Evolutionary conservation across 176 grass and related monocot genomes (phyloP).

Genomic region (Oropetium thomaeum): DNA sequence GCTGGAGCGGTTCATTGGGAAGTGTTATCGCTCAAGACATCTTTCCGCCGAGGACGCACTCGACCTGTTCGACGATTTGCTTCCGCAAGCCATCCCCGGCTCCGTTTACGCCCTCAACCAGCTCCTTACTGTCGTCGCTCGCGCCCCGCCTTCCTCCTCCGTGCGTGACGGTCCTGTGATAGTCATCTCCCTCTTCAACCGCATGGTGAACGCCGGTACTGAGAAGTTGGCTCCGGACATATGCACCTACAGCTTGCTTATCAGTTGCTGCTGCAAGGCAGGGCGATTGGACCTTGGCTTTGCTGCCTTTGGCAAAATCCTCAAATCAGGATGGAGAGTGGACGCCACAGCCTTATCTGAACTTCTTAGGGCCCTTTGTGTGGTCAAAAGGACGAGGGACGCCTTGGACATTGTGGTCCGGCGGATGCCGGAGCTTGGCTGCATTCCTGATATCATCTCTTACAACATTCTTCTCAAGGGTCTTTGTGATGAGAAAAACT

Average conservation of each 20-base stretch:
- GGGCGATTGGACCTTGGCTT: neutral
- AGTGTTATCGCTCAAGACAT: neutral
- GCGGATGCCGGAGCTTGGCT: slow-evolving; percentile 31
- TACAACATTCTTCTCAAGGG: slow-evolving; percentile 29
- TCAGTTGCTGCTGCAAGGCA: neutral
- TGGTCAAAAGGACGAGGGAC: neutral
- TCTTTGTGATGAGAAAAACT: slow-evolving; percentile 14
- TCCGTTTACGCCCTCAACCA: neutral
- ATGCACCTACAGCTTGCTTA: neutral
- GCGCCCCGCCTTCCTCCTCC: neutral
- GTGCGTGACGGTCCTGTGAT: neutral
- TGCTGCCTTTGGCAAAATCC: neutral
- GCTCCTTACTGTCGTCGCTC: neutral
- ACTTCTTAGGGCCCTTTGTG: slow-evolving; percentile 19
- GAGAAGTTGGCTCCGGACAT: neutral
- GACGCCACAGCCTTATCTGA: neutral
- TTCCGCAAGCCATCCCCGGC: neutral
- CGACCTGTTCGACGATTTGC: neutral
- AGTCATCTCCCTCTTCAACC: slow-evolving; percentile 9
- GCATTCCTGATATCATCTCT: slow-evolving; percentile 9
- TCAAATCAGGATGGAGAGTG: neutral
- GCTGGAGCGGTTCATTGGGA: neutral
- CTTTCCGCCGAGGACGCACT: neutral
- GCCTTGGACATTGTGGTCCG: slow-evolving; percentile 19
- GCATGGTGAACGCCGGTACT: neutral